phyloP scores from a whole-genome alignment of 2,329 filamentous ascomycete genomes.

The Ambrosiella beaveri region DNA sequence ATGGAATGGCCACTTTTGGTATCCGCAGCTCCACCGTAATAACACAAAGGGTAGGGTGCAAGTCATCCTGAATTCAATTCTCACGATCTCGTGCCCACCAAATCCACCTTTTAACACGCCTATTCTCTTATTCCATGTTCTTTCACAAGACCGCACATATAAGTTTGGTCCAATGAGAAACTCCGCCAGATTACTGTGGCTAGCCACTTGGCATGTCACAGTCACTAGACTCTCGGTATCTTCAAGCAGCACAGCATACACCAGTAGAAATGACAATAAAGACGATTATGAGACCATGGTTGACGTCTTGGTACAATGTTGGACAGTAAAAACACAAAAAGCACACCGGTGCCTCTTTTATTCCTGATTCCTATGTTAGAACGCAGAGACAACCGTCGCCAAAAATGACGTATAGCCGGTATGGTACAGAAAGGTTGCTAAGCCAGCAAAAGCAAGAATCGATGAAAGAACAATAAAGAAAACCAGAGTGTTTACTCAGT shows the following conservation, averaged over 20 bases:
- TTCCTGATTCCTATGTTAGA: conserved; percentile 5
- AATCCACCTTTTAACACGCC: neutral
- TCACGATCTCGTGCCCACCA: neutral
- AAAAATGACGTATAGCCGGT: neutral
- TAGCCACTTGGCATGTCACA: too few relatives aligned
- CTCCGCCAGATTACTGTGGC: too few relatives aligned
- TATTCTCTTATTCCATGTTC: too few relatives aligned
- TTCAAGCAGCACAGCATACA: neutral
- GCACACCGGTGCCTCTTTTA: conserved; percentile 4
- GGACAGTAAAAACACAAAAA: conserved; percentile 4
- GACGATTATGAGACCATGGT: neutral
- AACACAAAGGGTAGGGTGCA: conserved; percentile 6
- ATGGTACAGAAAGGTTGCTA: neutral
- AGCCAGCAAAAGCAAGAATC: neutral
- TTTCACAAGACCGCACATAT: too few relatives aligned
- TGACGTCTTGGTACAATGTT: neutral
- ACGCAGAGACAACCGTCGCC: neutral
- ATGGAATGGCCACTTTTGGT: neutral
- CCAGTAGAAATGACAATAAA: neutral
- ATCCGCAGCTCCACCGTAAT: neutral
- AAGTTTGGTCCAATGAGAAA: too few relatives aligned
- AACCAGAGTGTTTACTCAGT: neutral
- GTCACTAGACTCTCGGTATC: too few relatives aligned
- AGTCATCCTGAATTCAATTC: neutral
- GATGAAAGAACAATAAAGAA: neutral